phyloP scores from a whole-genome alignment of 176 grass and related monocot species.

The Saccharum spontaneum region DNA sequence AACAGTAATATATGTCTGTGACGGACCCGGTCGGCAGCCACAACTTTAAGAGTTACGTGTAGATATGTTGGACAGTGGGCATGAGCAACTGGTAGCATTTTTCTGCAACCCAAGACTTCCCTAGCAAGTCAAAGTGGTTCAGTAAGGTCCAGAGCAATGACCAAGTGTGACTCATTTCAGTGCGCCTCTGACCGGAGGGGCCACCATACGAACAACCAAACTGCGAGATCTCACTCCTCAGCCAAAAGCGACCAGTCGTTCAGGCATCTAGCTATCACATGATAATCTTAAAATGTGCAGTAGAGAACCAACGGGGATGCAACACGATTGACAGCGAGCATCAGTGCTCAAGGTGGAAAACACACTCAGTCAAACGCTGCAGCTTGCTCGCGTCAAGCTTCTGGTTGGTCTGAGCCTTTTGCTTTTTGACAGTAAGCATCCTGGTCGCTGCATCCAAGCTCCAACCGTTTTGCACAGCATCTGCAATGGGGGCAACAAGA shows the following conservation, averaged over 20 bases:
- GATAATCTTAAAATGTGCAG: background rate
- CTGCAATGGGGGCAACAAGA: conserved; percentile 23
- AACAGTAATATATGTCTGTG: too few species aligned
- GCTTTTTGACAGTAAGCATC: conserved; percentile 78
- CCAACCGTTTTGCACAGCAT: conserved; percentile 71
- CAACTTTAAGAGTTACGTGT: too few species aligned
- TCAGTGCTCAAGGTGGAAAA: conserved; percentile 97
- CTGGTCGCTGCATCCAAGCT: conserved; percentile 58
- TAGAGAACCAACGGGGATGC: background rate
- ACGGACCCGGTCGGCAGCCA: too few species aligned
- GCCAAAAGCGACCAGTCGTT: background rate
- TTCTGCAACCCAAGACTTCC: too few species aligned
- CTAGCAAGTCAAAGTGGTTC: too few species aligned
- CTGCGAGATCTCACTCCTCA: background rate
- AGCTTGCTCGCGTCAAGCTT: conserved; percentile 83
- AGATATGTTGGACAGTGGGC: too few species aligned
- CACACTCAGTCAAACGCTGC: conserved; percentile 91
- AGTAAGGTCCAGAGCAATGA: too few species aligned
- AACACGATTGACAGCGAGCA: background rate
- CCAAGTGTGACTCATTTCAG: background rate
- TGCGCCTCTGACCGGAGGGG: background rate
- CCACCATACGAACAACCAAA: too few species aligned
- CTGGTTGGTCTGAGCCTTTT: conserved; percentile 59
- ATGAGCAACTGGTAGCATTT: too few species aligned
- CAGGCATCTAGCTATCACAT: background rate